A percentile compares a stretch with the other conserved stretches of the same genome.
phyloP scores from a whole-genome alignment of 441 rosid genomes.

The Gossypium schwendimanii region DNA sequence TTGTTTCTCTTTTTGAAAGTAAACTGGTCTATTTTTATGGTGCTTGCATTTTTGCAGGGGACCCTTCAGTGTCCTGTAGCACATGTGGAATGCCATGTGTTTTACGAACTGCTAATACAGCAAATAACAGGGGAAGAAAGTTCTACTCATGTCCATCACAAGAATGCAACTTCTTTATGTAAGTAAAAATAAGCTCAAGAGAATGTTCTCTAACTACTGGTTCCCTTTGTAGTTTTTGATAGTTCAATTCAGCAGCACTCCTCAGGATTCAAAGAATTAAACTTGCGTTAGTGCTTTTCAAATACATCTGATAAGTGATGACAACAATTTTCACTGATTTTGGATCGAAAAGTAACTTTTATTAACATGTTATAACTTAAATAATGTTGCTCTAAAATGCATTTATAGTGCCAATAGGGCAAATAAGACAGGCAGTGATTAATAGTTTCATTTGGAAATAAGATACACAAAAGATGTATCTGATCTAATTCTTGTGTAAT shows the following conservation, averaged over 20 bases:
- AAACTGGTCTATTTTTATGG: constrained; percentile 7
- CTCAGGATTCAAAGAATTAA: background rate
- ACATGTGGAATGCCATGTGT: constrained; percentile 62
- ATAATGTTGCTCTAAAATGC: background rate
- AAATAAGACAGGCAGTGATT: background rate
- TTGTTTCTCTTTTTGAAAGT: background rate
- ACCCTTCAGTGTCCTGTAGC: constrained; percentile 52
- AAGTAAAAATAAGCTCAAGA: constrained; percentile 23
- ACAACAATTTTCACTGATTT: background rate
- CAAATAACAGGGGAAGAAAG: constrained; percentile 80
- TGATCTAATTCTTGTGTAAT: background rate
- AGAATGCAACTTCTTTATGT: constrained; percentile 86
- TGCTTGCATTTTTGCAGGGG: constrained; percentile 43
- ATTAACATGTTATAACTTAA: background rate
- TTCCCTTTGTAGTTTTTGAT: background rate
- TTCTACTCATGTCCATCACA: constrained; percentile 78
- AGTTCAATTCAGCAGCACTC: background rate
- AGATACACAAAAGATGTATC: background rate
- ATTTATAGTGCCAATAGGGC: background rate
- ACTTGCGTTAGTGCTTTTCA: background rate
- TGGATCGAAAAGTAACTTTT: background rate
- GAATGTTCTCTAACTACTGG: background rate
- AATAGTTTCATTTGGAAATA: background rate
- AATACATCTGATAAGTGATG: background rate
- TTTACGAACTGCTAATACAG: constrained; percentile 79